These are phyloP conservation scores for Pleurotus platypus DNA, from an alignment of 768 basidiomycete genomes.

Conservation along the genomic window DNA sequence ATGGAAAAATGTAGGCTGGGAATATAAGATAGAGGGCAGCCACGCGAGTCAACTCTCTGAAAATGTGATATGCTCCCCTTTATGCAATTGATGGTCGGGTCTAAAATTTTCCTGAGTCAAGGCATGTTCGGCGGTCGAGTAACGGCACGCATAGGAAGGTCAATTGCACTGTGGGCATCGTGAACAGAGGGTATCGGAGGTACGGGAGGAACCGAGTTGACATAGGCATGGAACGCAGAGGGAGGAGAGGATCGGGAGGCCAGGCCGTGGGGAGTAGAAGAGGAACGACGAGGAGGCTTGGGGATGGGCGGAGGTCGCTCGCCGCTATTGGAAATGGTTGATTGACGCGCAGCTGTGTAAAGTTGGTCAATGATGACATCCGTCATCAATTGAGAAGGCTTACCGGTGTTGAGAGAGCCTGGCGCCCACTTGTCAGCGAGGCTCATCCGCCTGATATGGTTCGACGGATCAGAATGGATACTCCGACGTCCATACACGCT, in stretches of 20 bases:
- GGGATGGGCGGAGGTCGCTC: background rate
- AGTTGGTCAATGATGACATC: too few species aligned
- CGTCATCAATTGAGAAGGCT: background rate
- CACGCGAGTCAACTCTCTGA: background rate
- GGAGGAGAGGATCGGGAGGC: background rate
- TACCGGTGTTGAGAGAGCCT: background rate
- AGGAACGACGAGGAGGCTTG: background rate
- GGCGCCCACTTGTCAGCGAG: constrained; percentile 36
- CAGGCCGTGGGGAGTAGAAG: constrained; percentile 1
- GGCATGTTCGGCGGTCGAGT: too few species aligned
- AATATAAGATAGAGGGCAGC: background rate
- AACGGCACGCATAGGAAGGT: background rate
- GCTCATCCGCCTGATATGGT: constrained; percentile 17
- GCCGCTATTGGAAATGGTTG: background rate
- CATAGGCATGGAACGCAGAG: background rate
- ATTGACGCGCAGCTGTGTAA: too few species aligned
- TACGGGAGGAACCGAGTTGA: constrained; percentile 11
- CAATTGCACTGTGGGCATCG: background rate
- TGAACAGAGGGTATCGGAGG: constrained; percentile 14
- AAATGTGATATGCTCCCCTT: background rate
- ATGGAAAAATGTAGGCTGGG: background rate
- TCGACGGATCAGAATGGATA: constrained; percentile 10
- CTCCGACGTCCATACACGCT: constrained; percentile 8
- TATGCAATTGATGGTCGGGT: background rate
- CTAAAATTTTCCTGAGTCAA: background rate